phyloP scores from a whole-genome alignment of 305 asterid species.

The Salvia sclarea region DNA sequence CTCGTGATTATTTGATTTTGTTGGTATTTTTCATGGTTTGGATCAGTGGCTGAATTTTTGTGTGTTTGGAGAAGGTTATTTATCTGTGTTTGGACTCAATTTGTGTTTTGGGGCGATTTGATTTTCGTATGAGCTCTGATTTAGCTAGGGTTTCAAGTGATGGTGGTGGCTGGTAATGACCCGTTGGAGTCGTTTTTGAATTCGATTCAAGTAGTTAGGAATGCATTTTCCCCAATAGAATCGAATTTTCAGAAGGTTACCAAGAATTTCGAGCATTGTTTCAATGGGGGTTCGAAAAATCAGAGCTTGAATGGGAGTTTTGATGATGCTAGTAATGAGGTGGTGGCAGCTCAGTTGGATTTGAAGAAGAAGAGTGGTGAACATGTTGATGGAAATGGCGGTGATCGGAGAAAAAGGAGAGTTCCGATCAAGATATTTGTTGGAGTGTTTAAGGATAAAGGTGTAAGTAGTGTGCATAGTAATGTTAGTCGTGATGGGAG shows the following conservation, averaged over 20 bases:
- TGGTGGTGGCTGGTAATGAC: slow-evolving; percentile 74
- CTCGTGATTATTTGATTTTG: slow-evolving; percentile 15
- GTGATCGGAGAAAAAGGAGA: slow-evolving; percentile 51
- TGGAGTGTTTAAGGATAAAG: slow-evolving; percentile 58
- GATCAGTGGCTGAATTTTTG: slow-evolving; percentile 30
- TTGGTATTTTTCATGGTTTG: slow-evolving; percentile 9
- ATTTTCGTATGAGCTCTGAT: slow-evolving; percentile 41
- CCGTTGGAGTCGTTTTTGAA: slow-evolving; percentile 78
- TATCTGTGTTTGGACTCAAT: slow-evolving; percentile 31
- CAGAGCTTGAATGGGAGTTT: slow-evolving; percentile 30
- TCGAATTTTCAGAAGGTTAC: slow-evolving; percentile 68
- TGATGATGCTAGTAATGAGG: slow-evolving; percentile 36
- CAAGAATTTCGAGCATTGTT: slow-evolving; percentile 74
- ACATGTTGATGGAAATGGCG: slow-evolving; percentile 31
- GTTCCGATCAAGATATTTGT: slow-evolving; percentile 58
- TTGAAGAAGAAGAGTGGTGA: slow-evolving; percentile 44
- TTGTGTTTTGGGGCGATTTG: slow-evolving; percentile 29
- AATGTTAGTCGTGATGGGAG: slow-evolving; percentile 27
- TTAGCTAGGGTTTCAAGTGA: slow-evolving; percentile 57
- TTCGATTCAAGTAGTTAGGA: slow-evolving; percentile 72
- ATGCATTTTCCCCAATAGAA: slow-evolving; percentile 73
- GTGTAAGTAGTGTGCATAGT: slow-evolving; percentile 38
- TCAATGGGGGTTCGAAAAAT: slow-evolving; percentile 51
- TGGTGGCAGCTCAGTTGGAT: slow-evolving; percentile 42
- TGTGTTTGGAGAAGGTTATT: slow-evolving; percentile 11